Percentiles rank a stretch among this genome's conserved stretches.
These are phyloP conservation scores for Kockovaella imperatae DNA, from an alignment of 768 basidiomycete genomes.

Conservation along the genomic window DNA sequence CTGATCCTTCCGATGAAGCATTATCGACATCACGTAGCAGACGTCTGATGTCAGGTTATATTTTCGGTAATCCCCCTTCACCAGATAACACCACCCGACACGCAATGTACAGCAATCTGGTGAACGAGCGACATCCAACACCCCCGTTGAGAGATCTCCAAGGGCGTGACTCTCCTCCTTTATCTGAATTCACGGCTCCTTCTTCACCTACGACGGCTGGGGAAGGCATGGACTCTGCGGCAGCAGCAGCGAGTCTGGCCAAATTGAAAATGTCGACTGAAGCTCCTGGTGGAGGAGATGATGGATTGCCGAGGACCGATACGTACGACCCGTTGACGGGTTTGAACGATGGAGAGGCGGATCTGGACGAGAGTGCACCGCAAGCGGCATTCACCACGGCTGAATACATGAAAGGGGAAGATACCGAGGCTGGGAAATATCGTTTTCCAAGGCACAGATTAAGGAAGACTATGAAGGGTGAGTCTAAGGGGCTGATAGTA, in stretches of 20 bases:
- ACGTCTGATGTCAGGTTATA: slow-evolving; percentile 36
- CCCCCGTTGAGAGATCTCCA: not conserved
- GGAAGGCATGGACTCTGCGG: no score
- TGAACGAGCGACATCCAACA: not conserved
- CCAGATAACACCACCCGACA: no score
- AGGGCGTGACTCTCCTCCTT: slow-evolving; percentile 18
- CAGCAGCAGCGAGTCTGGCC: no score
- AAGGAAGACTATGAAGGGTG: slow-evolving; percentile 41
- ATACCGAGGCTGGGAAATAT: slow-evolving; percentile 41
- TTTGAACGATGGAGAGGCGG: slow-evolving; percentile 43
- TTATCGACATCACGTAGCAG: slow-evolving; percentile 26
- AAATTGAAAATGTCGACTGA: not conserved
- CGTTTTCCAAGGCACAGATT: slow-evolving; percentile 44
- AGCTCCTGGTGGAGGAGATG: slow-evolving; percentile 1
- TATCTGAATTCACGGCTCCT: slow-evolving; percentile 17
- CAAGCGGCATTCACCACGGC: slow-evolving; percentile 37
- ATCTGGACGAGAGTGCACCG: slow-evolving; percentile 40
- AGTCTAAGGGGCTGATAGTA: slow-evolving; percentile 11
- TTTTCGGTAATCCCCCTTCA: slow-evolving; percentile 35
- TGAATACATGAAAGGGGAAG: slow-evolving; percentile 28
- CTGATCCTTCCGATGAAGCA: slow-evolving; percentile 24
- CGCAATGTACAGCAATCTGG: no score
- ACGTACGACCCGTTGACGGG: slow-evolving; percentile 38
- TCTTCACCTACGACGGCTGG: slow-evolving; percentile 6
- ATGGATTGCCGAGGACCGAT: slow-evolving; percentile 2